A percentile compares a stretch with the other conserved stretches of the same genome.
These are phyloP conservation scores for Saccharomycopsis crataegensis DNA, from an alignment of 1,139 yeast genomes.

Conservation along the genomic window DNA sequence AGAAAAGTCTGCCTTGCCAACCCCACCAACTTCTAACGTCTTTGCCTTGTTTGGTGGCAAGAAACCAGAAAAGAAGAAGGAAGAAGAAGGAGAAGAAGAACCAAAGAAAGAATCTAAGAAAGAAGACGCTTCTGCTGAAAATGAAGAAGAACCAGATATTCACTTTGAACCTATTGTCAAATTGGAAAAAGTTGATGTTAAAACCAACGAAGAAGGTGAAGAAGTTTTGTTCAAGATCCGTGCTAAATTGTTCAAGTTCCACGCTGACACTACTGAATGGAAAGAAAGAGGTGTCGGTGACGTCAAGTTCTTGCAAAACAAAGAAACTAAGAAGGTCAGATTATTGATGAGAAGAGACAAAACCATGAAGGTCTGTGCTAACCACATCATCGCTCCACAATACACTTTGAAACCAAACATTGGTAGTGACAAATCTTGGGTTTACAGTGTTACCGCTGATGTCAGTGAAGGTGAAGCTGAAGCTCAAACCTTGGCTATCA, in stretches of 20 bases:
- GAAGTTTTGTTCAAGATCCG: slow-evolving; percentile 81
- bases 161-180: slow-evolving; percentile 95
- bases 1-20: slow-evolving; percentile 28
- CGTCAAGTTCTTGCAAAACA: slow-evolving; percentile 90
- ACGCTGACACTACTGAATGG: slow-evolving; percentile 85
- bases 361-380: slow-evolving; percentile 95
- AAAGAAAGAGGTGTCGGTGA: slow-evolving; percentile 99
- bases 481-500: slow-evolving; percentile 92
- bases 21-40: slow-evolving; percentile 68
- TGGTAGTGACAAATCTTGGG: slow-evolving; percentile 98
- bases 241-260: slow-evolving; percentile 92
- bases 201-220: slow-evolving; percentile 95
- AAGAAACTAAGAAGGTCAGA: slow-evolving; percentile 72
- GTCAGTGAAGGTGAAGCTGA: slow-evolving; percentile 94
- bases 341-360: slow-evolving; percentile 98
- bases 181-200: slow-evolving; percentile 91
- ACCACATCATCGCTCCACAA: slow-evolving; percentile 83
- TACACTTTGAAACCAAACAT: slow-evolving; percentile 85
- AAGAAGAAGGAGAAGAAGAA: slow-evolving; percentile 29
- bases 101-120: slow-evolving; percentile 32
- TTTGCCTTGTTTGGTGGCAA: slow-evolving; percentile 90
- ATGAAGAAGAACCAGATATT: slow-evolving; percentile 86
- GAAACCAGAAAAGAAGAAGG: slow-evolving; percentile 50
- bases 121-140: slow-evolving; percentile 50
- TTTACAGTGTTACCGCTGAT: slow-evolving; percentile 89